These are phyloP conservation scores for Nymphaea colorata DNA, from an alignment of 164 flowering plant species.

Conservation along the genomic window DNA sequence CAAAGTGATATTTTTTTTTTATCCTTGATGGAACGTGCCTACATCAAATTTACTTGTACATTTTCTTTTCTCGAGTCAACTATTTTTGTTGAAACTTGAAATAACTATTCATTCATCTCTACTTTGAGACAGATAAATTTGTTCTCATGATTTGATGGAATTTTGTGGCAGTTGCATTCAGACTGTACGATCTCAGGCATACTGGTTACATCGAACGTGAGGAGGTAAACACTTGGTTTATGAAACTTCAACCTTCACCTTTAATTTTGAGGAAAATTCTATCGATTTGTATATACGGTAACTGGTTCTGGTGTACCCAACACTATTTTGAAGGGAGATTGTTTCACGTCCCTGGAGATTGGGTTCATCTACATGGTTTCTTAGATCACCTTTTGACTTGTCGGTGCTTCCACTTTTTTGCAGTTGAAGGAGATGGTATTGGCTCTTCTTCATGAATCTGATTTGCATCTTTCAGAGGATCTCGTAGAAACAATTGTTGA, in stretches of 20 bases:
- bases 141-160: conserved; percentile 1
- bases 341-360: not conserved
- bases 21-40: not conserved
- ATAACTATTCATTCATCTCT: not conserved
- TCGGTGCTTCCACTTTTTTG: not conserved
- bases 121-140: conserved; percentile 1
- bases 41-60: not conserved
- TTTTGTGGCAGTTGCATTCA: conserved; percentile 57
- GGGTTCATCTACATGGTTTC: not conserved
- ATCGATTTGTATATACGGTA: not conserved
- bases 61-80: not conserved
- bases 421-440: conserved; percentile 66
- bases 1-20: not conserved
- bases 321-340: not conserved
- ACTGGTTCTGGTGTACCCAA: not conserved
- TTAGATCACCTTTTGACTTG: not conserved
- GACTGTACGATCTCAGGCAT: conserved; percentile 54
- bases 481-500: conserved; percentile 49
- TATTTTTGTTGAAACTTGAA: not conserved
- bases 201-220: conserved; percentile 77
- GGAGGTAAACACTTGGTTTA: conserved; percentile 34
- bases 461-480: conserved; percentile 53
- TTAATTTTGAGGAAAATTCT: not conserved
- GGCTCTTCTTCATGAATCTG: conserved; percentile 72
- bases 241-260: not conserved